Percentiles rank a stretch among this genome's conserved stretches.
Conservation (phyloP, 192 early-diverging fungal species). For the Gigaspora rosea region DNA sequence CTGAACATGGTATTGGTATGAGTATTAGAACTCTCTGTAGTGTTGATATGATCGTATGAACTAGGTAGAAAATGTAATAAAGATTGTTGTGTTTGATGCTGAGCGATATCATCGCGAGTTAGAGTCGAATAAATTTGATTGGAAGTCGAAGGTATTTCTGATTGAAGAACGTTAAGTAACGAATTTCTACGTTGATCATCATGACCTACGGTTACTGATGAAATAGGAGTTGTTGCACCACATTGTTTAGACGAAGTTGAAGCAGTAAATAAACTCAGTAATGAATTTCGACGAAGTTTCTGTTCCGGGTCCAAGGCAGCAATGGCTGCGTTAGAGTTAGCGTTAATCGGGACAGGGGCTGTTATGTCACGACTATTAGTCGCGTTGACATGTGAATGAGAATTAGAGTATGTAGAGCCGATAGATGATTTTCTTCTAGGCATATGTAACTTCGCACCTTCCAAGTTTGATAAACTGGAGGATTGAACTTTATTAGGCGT, state of each 20-base stretch:
- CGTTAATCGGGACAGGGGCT: conserved; percentile 14
- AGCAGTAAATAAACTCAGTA: conserved; percentile 26
- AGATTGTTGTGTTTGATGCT: neutral
- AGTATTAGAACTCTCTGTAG: neutral
- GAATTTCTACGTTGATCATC: conserved; percentile 15
- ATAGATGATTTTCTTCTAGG: neutral
- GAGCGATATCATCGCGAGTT: neutral
- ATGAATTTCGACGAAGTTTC: conserved; percentile 24
- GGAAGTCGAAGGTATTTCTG: neutral
- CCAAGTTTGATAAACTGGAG: neutral
- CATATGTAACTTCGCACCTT: neutral
- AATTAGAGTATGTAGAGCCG: neutral
- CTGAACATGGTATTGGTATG: conserved; percentile 1
- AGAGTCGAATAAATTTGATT: neutral
- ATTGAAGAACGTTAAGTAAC: conserved; percentile 22
- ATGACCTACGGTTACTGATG: neutral
- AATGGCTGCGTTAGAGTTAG: conserved; percentile 13
- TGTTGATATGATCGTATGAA: neutral
- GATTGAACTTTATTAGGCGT: neutral
- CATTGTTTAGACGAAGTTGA: conserved; percentile 3
- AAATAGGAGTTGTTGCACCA: neutral
- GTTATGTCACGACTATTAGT: conserved; percentile 21
- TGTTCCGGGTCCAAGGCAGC: conserved; percentile 29
- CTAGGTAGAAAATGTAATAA: neutral
- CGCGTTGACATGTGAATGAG: neutral